Base-by-base conservation (phyloP, 2,329 filamentous ascomycete genomes). In the Coleophoma cylindrospora region DNA sequence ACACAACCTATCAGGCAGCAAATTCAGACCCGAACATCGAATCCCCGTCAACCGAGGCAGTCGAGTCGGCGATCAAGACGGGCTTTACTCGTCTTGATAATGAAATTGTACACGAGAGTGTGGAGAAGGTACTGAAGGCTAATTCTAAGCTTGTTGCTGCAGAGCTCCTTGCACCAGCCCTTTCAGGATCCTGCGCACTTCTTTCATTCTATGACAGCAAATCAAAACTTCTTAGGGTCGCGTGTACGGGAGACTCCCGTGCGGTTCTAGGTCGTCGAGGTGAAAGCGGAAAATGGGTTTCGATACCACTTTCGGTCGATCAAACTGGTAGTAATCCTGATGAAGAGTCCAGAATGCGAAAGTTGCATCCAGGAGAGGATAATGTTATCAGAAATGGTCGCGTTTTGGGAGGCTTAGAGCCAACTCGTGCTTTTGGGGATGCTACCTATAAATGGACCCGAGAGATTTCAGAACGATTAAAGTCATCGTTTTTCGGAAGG, bases 181-280 rank as follows among this genome's bases (percentile, higher is more conserved):
- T 97, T 21, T 96, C 94, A 2, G 94, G 94, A n/a, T 97, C 95
- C 1, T 99, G 94, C 66, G 95, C 94, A 38, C 81, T 99, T 6
- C 79, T 99, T 10, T 95, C 91, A 7, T 99, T 99, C 72, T 99
- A 97, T 70, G 92, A 99, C 66, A 91, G 84, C 64, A 80, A 81
- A 46, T 87, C 87, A 40, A 91, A 95, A 65, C 83, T 94, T 38
- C 77, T 99, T 14, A 84, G 91, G n/a, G 90, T 97, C 12, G 94
- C 94, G 11, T 96, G 91, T 67, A 96, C 94, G 0, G 94, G 94
- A 49, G 94, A 99, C 69, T 96, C 91, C n/a, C 83, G 94, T 40
- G 94, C 94, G 14, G 89, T 99, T 2, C 79, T 99, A 10, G 94
- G 94, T 12, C 86, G 91, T 40, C 82, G 89, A 58, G 83, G 81